Conservation (phyloP, 2,329 filamentous ascomycete species). For the Scolecobasidium constrictum region DNA sequence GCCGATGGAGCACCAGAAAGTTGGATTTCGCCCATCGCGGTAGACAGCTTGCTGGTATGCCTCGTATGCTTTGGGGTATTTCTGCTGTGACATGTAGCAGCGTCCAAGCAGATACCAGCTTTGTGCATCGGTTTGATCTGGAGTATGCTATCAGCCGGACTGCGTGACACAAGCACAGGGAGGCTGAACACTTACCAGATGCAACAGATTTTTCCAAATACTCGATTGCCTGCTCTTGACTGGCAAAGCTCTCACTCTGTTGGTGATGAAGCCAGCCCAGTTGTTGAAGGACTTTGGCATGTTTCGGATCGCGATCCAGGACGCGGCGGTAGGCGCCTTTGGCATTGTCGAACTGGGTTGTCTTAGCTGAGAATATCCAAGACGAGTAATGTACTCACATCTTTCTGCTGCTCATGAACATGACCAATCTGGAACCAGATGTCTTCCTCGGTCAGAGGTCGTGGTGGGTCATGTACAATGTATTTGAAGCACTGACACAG, state of each 20-base stretch:
- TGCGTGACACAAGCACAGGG: conserved; percentile 2
- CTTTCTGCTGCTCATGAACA: conserved; percentile 97
- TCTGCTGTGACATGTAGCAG: conserved; percentile 99
- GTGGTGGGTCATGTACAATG: conserved; percentile 85
- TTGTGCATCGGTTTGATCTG: conserved; percentile 89
- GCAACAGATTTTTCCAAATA: conserved; percentile 94
- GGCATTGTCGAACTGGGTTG: conserved; percentile 67
- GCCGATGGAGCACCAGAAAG: conserved; percentile 99
- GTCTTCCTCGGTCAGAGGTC: conserved; percentile 89
- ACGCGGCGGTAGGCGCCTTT: conserved; percentile 89
- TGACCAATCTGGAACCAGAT: conserved; percentile 99
- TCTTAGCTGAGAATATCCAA: conserved; percentile 16
- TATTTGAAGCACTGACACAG: conserved; percentile 84
- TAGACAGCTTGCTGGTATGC: conserved; percentile 98
- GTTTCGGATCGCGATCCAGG: conserved; percentile 85
- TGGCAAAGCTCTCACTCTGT: conserved; percentile 80
- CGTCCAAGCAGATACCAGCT: conserved; percentile 97
- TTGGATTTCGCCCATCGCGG: conserved; percentile 91
- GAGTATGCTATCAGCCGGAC: conserved; percentile 13
- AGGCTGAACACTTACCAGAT: conserved; percentile 50
- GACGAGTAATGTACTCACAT: conserved; percentile 50
- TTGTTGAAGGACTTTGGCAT: conserved; percentile 96
- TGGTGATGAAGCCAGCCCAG: conserved; percentile 97
- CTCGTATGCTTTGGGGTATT: conserved; percentile 97
- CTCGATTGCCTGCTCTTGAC: conserved; percentile 92